Base-by-base conservation (phyloP, 352 stramenopile genomes). In the Phytophthora tubulina region DNA sequence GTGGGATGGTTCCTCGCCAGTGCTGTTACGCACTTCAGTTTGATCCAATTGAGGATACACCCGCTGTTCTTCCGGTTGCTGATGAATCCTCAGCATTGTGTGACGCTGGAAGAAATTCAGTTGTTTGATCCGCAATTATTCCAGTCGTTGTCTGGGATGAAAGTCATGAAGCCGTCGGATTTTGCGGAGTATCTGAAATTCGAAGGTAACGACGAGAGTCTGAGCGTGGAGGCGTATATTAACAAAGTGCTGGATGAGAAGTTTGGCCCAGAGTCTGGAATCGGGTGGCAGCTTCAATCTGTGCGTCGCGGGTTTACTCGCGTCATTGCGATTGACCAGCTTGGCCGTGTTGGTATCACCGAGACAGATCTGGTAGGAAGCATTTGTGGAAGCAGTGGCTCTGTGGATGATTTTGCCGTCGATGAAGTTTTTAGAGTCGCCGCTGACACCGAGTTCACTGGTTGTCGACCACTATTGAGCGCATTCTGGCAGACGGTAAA, bases 1-100 rank as follows among this genome's bases (percentile, higher is more conserved):
- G 51, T 84, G 6, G 87, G 85, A 14, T 93, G 85, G 85, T 80
- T 92, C n/a, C 13, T 94, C 15, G 85, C 80, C 3, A 84, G 75
- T 35, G 80, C 82, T 11, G 27, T 94, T 15, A 59, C 78, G 0
- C 84, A 94, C 31, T 81, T 73, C 32, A 75, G 69, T 35, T 68
- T 67, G 35, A 76, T 82, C 30, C 65, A 82, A 36, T 57, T 88
- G 3, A 72, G 39, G 32, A 44, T 92, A 3, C 80, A 92, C 54
- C 61, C 44, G 6, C 67, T 92, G 1, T 60, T 94, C 27, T 91
- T 92, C 54, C 59, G 74, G 3, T 50, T 91, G 32, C 17, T 94
- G 49, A 56, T 90, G 5, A 48, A 85, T 21, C 44, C 63, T 38
- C 38, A 59, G 11, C 66, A 80, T 36, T 56, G 53, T 10, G 68